Percentiles rank a stretch among this genome's conserved stretches.
Conservation (phyloP, 192 early-diverging fungal species). For the Linnemannia exigua region DNA sequence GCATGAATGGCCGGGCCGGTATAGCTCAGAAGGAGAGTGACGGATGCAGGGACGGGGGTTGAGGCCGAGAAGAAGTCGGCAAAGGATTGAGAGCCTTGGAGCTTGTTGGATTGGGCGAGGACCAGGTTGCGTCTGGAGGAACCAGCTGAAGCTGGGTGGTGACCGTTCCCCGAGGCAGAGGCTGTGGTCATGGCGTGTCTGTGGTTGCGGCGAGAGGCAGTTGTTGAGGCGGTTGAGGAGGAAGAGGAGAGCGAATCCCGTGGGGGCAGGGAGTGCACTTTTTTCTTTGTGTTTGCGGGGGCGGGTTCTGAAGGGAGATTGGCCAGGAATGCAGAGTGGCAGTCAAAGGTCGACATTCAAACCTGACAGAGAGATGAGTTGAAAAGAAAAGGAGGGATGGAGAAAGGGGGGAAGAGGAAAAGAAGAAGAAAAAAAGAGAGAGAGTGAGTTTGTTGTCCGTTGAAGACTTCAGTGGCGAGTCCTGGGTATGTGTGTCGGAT, state of each 20-base stretch:
- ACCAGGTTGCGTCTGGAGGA: constrained; percentile 20
- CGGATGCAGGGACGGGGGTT: constrained; percentile 59
- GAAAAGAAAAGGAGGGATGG: background rate
- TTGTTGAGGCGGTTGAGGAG: background rate
- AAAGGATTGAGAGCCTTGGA: constrained; percentile 36
- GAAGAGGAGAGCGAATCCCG: background rate
- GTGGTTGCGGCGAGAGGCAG: background rate
- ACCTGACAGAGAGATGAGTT: background rate
- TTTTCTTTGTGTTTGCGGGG: constrained; percentile 30
- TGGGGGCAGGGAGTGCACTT: constrained; percentile 20
- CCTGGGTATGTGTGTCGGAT: background rate
- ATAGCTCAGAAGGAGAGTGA: constrained; percentile 59
- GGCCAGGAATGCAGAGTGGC: constrained; percentile 49
- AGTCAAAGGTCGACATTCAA: constrained; percentile 54
- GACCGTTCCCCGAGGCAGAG: constrained; percentile 5
- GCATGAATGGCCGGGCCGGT: constrained; percentile 53
- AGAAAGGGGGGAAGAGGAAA: no score
- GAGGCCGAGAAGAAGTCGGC: constrained; percentile 59
- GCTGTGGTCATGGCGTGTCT: constrained; percentile 28
- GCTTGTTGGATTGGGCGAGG: constrained; percentile 12
- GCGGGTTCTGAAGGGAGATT: constrained; percentile 46
- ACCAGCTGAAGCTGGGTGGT: background rate
- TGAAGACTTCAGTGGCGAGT: background rate
- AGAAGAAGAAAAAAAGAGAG: background rate
- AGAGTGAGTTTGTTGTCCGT: background rate